Evolutionary conservation across 2,329 filamentous ascomycete species (phyloP).

Genomic region (Celoporthe dispersa): DNA sequence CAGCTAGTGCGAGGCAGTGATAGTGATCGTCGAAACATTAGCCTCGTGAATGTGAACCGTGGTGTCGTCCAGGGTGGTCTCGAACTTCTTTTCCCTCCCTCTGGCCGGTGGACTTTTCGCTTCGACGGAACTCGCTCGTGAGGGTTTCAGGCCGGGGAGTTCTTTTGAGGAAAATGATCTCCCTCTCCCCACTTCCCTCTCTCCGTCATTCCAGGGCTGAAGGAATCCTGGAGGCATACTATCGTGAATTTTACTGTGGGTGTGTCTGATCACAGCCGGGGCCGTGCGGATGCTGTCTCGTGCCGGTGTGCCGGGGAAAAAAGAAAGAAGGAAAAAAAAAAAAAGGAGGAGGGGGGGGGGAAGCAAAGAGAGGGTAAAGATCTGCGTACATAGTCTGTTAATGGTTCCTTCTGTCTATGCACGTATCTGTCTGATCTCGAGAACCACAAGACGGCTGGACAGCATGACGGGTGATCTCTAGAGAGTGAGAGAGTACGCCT

Average conservation of each 20-base stretch:
- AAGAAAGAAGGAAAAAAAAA: too few relatives aligned
- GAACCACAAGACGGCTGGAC: too few relatives aligned
- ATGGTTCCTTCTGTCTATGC: neutral
- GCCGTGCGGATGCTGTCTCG: neutral
- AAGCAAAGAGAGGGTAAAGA: neutral
- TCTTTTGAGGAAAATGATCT: neutral
- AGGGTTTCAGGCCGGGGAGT: constrained; percentile 2
- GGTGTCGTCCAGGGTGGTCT: neutral
- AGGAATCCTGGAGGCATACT: neutral
- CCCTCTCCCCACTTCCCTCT: too few relatives aligned
- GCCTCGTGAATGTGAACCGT: constrained; percentile 1
- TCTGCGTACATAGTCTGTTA: neutral
- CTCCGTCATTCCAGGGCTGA: neutral
- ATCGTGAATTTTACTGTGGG: neutral
- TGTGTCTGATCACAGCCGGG: neutral
- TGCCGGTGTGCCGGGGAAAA: neutral
- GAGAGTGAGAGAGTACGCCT: too few relatives aligned
- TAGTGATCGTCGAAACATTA: constrained; percentile 15
- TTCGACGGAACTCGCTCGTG: neutral
- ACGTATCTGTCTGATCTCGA: too few relatives aligned
- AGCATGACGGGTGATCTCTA: neutral
- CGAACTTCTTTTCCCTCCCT: too few relatives aligned
- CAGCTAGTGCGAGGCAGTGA: constrained; percentile 14
- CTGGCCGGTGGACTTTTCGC: neutral
- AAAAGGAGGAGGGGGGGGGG: neutral